Base-by-base conservation (phyloP, 192 early-diverging fungal species). In the Funneliformis geosporum region DNA sequence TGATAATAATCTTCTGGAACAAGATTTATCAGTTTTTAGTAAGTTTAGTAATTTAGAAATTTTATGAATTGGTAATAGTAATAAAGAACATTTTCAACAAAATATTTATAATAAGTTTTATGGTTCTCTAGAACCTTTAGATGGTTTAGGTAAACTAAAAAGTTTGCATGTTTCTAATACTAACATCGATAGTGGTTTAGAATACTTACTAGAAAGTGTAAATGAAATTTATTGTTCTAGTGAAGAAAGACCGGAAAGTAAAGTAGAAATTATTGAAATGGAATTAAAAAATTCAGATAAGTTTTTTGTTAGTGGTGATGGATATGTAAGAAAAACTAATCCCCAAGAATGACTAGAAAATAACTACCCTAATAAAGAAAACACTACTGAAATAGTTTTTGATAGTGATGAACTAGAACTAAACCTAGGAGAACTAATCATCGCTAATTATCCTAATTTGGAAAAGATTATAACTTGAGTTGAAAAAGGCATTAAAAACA, bases 71-170 rank as follows among this genome's bases (percentile, higher is more conserved):
- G 43, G 70, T 43, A 21, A 21, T 43, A 21, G 44, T 72, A 43
- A 46, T n/a, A 33, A 72, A 72, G 44, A 47, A 7, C 10, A 46
- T 4, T 46, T 72, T 47, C 11, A 9, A 4, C 43, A 43, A 73
- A n/a, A 28, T 18, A 25, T 73, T 73, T 73, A 73, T 46, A 73
- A 73, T 55, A 1, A 25, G 1, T 73, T 73, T 73, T 47, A 11
- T 73, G 70, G 70, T 25, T 73, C 70, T 73, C n/a, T 73, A 50
- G 47, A 73, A 47, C 43, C 70, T 73, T 18, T 73, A 25, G 9
- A 73, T 7, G 21, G 27, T 18, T 27, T 73, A 28, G 39, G 0
- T 18, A n/a, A 73, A 50, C 50, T 73, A 73, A 46, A 50, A n/a
- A 73, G 4, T 43, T 42, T 73, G 4, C 1, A 18, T 27, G 50